phyloP scores from a whole-genome alignment of 306 rosid genomes.

The Sindora glabra region DNA sequence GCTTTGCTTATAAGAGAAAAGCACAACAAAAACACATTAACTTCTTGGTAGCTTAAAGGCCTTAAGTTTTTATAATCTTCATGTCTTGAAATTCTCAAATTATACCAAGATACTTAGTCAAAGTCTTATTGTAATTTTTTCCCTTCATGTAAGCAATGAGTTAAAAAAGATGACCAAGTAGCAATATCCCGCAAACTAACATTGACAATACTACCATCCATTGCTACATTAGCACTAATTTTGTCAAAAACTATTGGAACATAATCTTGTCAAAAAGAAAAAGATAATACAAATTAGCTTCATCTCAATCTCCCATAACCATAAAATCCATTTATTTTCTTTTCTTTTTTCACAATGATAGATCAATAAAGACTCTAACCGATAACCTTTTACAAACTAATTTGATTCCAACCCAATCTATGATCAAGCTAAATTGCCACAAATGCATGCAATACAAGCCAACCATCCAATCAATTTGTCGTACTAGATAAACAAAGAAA shows the following conservation, averaged over 20 bases:
- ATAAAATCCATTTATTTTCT: too few species aligned
- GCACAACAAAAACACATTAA: conserved; percentile 86
- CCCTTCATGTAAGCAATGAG: background rate
- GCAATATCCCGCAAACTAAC: conserved; percentile 78
- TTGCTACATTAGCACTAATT: conserved; percentile 60
- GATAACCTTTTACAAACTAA: too few species aligned
- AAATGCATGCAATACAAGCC: too few species aligned
- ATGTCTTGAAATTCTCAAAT: conserved; percentile 47
- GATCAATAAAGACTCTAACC: too few species aligned
- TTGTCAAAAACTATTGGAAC: conserved; percentile 63
- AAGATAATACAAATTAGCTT: background rate
- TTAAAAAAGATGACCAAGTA: conserved; percentile 22
- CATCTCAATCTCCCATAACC: too few species aligned
- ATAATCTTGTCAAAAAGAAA: background rate
- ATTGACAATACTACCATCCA: conserved; percentile 57
- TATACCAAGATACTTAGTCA: background rate
- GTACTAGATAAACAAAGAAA: too few species aligned
- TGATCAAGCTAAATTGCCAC: too few species aligned
- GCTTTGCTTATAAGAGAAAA: conserved; percentile 90
- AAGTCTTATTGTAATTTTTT: too few species aligned
- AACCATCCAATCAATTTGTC: too few species aligned
- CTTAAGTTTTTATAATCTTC: conserved; percentile 93
- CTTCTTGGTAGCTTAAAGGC: conserved; percentile 94
- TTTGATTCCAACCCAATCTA: too few species aligned
- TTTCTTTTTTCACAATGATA: too few species aligned